A percentile compares a stretch with the other conserved stretches of the same genome.
Evolutionary conservation across 306 rosid genomes (phyloP).

Genomic region (Cucurbita argyrosperma): DNA sequence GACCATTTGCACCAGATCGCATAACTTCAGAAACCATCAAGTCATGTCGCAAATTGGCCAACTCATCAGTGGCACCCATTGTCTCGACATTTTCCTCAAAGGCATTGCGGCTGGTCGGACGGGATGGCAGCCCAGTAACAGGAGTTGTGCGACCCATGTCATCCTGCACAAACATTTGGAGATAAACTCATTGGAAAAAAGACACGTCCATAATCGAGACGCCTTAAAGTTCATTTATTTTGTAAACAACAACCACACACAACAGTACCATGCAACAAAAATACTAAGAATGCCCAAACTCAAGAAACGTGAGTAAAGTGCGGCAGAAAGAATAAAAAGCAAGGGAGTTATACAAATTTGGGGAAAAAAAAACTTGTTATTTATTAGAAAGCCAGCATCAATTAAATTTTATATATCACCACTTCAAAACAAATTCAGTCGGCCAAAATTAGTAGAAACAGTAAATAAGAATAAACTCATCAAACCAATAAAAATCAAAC

Average conservation of each 20-base stretch:
- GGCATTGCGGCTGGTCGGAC: slow-evolving; percentile 82
- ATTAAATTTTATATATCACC: background rate
- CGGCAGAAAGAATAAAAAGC: background rate
- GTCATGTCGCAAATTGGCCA: slow-evolving; percentile 33
- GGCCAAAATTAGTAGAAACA: background rate
- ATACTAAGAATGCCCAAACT: background rate
- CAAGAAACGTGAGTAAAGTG: background rate
- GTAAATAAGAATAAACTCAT: background rate
- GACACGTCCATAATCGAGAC: background rate
- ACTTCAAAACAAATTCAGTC: background rate
- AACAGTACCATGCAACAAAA: background rate
- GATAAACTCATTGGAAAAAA: background rate
- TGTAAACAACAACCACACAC: background rate
- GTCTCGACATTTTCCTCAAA: slow-evolving; percentile 64
- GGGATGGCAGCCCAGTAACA: slow-evolving; percentile 53
- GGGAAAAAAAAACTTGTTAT: background rate
- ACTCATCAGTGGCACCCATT: slow-evolving; percentile 44
- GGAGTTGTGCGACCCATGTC: slow-evolving; percentile 52
- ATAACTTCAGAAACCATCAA: slow-evolving; percentile 31
- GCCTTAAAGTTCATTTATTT: background rate
- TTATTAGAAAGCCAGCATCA: background rate
- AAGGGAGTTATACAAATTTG: background rate
- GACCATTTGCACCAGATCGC: slow-evolving; percentile 46
- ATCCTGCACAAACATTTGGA: slow-evolving; percentile 42
- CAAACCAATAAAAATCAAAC: background rate